A percentile compares a stretch with the other conserved stretches of the same genome.
Evolutionary conservation across 148 eudicot genomes (phyloP).

Genomic region (Drosera capensis): DNA sequence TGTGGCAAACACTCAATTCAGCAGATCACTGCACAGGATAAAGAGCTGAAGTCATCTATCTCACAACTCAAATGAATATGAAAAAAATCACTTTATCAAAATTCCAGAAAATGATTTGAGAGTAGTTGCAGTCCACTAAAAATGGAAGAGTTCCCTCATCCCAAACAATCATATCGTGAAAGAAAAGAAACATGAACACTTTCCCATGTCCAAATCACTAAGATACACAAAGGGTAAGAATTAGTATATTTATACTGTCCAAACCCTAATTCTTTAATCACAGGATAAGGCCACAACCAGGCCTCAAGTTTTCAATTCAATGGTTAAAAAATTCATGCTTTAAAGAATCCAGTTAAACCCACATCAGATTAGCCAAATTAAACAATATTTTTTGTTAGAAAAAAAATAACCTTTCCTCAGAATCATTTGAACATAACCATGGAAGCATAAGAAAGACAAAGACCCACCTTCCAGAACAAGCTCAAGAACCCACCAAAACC

Average conservation of each 20-base stretch:
- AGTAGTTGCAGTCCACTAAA: constrained; percentile 5
- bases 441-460: too few relatives aligned
- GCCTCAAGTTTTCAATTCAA: constrained; percentile 15
- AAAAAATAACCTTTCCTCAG: too few relatives aligned
- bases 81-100: too few relatives aligned
- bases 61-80: constrained; percentile 2
- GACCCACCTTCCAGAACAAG: too few relatives aligned
- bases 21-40: background rate
- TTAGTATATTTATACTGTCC: constrained; percentile 34
- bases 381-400: too few relatives aligned
- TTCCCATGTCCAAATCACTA: constrained; percentile 48
- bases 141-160: constrained; percentile 11
- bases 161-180: too few relatives aligned
- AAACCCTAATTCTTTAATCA: constrained; percentile 46
- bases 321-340: constrained; percentile 27
- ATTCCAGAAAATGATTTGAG: too few relatives aligned
- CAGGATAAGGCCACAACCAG: constrained; percentile 14
- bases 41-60: background rate
- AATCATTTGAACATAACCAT: too few relatives aligned
- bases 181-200: constrained; percentile 2
- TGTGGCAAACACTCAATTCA: constrained; percentile 8
- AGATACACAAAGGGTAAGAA: constrained; percentile 26
- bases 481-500: too few relatives aligned
- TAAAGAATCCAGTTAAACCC: constrained; percentile 32
- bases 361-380: constrained; percentile 31